These are phyloP conservation scores for Collybia sp. DNA, from an alignment of 768 basidiomycete genomes.

Conservation along the genomic window DNA sequence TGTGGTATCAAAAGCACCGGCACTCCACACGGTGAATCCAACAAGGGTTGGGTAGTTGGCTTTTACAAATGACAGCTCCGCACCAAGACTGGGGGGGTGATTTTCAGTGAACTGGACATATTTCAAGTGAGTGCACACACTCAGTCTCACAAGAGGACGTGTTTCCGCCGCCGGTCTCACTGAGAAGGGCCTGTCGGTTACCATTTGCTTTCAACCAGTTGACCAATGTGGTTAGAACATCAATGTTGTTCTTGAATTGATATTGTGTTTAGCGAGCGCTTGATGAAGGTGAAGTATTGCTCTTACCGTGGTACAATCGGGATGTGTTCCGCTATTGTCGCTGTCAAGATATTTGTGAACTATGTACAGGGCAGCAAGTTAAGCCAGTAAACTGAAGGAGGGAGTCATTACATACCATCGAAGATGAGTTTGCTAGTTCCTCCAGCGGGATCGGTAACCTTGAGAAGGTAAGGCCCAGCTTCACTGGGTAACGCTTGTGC, in stretches of 20 bases:
- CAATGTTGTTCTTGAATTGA: conserved; percentile 33
- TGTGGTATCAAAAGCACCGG: conserved; percentile 44
- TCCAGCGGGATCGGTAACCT: conserved; percentile 37
- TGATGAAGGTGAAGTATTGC: background rate
- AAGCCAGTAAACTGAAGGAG: background rate
- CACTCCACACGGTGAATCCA: conserved; percentile 54
- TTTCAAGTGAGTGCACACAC: no score
- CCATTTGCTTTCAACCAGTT: conserved; percentile 32
- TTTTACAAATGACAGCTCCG: conserved; percentile 41
- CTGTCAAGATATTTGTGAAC: conserved; percentile 61
- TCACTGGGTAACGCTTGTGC: conserved; percentile 32
- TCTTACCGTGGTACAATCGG: conserved; percentile 24
- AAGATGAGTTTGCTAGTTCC: conserved; percentile 41
- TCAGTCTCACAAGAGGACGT: conserved; percentile 32
- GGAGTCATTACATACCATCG: conserved; percentile 24
- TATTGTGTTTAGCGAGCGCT: background rate
- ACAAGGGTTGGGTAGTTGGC: conserved; percentile 33
- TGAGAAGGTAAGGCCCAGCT: conserved; percentile 38
- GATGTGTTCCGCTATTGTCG: conserved; percentile 40
- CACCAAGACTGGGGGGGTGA: background rate
- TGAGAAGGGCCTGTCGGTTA: conserved; percentile 27
- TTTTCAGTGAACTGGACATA: no score
- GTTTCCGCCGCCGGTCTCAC: conserved; percentile 54
- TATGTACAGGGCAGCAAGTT: background rate
- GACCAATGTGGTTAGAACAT: conserved; percentile 36